phyloP scores from a whole-genome alignment of 495 filamentous ascomycete genomes.

The Neurospora terricola region DNA sequence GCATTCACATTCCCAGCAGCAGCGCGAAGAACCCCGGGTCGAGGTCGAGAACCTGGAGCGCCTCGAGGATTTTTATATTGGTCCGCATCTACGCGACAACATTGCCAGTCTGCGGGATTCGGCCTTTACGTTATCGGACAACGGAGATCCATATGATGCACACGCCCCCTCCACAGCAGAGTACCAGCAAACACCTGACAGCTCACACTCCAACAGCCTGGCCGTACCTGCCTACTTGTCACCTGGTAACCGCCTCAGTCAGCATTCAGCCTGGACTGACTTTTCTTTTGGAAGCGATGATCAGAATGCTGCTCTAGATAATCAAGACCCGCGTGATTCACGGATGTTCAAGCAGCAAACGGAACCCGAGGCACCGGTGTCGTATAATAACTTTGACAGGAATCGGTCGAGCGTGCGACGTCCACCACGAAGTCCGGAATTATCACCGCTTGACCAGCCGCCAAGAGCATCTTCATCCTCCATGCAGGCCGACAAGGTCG shows the following conservation, averaged over 20 bases:
- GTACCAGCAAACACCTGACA: conserved; percentile 15
- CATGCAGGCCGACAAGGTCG: conserved; percentile 14
- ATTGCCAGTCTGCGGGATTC: conserved; percentile 25
- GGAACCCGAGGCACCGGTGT: not conserved
- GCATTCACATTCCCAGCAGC: not conserved
- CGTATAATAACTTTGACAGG: not conserved
- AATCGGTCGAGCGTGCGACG: conserved; percentile 5
- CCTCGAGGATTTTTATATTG: conserved; percentile 27
- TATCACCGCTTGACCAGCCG: conserved; percentile 17
- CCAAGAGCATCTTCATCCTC: conserved; percentile 6
- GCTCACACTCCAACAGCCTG: conserved; percentile 28
- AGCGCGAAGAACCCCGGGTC: conserved; percentile 4
- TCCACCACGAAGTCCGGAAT: conserved; percentile 15
- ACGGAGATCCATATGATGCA: conserved; percentile 16
- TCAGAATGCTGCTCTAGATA: conserved; percentile 11
- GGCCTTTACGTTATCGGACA: conserved; percentile 21
- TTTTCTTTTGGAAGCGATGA: conserved; percentile 42
- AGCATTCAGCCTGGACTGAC: conserved; percentile 47
- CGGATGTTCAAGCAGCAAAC: not conserved
- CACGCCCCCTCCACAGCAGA: conserved; percentile 13
- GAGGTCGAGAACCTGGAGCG: conserved; percentile 15
- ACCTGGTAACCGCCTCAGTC: conserved; percentile 39
- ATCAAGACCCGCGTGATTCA: conserved; percentile 4
- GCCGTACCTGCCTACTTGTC: conserved; percentile 32
- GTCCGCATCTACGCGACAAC: conserved; percentile 22